phyloP scores from a whole-genome alignment of 2,329 filamentous ascomycete species.

The Xylariaceae sp. region DNA sequence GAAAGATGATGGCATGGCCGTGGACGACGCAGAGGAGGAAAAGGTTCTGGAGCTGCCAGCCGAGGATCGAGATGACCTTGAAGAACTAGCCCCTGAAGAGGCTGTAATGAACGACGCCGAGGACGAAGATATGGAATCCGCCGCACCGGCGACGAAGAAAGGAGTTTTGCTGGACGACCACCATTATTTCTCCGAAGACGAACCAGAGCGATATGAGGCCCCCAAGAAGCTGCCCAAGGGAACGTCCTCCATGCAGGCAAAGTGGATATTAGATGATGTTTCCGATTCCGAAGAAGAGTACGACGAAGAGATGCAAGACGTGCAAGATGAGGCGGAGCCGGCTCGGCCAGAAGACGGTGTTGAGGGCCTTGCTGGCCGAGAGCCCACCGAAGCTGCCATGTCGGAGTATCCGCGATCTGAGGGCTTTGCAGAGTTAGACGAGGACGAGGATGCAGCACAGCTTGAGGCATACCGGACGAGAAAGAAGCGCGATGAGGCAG shows the following conservation, averaged over 20 bases:
- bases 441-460: slow-evolving; percentile 71
- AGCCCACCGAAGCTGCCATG: slow-evolving; percentile 70
- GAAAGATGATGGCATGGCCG: slow-evolving; percentile 61
- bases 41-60: slow-evolving; percentile 65
- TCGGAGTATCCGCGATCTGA: slow-evolving; percentile 94
- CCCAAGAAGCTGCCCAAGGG: slow-evolving; percentile 80
- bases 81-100: slow-evolving; percentile 81
- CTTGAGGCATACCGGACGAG: slow-evolving; percentile 72
- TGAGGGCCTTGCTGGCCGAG: slow-evolving; percentile 60
- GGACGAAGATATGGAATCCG: slow-evolving; percentile 30
- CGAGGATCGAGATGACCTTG: slow-evolving; percentile 76
- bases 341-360: slow-evolving; percentile 77
- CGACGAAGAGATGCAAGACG: slow-evolving; percentile 50
- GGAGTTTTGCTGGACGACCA: slow-evolving; percentile 94
- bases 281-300: slow-evolving; percentile 77
- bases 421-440: slow-evolving; percentile 80
- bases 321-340: slow-evolving; percentile 37
- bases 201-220: slow-evolving; percentile 52
- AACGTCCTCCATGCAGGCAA: slow-evolving; percentile 89
- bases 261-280: slow-evolving; percentile 78
- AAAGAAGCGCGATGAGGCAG: slow-evolving; percentile 68
- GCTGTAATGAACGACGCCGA: slow-evolving; percentile 58
- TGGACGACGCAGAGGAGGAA: slow-evolving; percentile 53
- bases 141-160: slow-evolving; percentile 57
- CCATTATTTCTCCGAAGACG: slow-evolving; percentile 94